Percentiles rank a stretch among this genome's conserved stretches.
Conservation (phyloP, 768 basidiomycete species). For the Candolleomyces efflorescens region DNA sequence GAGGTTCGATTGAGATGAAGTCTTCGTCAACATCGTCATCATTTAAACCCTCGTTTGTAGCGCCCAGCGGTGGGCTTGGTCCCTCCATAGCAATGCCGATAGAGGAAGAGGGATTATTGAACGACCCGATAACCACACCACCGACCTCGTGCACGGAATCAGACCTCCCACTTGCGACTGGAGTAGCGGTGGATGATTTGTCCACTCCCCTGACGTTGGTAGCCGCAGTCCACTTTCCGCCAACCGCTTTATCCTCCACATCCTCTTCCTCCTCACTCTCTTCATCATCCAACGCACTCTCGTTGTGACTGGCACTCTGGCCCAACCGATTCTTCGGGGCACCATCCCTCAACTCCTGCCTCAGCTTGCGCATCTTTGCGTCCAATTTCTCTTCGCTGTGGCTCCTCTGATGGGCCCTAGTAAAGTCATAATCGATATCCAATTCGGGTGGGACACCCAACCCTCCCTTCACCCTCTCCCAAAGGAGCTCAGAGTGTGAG, state of each 20-base stretch:
- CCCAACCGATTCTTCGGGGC: not conserved
- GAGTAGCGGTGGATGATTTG: not conserved
- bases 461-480: slow-evolving; percentile 87
- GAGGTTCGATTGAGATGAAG: slow-evolving; percentile 43
- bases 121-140: not conserved
- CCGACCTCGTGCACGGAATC: not conserved
- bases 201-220: not conserved
- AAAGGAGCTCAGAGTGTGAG: slow-evolving; percentile 77
- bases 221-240: not conserved
- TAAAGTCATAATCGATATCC: slow-evolving; percentile 51
- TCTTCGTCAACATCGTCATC: not conserved
- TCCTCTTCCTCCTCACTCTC: not conserved
- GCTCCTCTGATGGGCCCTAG: not conserved
- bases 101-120: not conserved
- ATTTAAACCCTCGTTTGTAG: not conserved
- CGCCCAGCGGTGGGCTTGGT: not conserved
- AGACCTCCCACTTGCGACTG: not conserved
- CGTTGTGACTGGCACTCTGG: slow-evolving; percentile 3
- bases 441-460: slow-evolving; percentile 86
- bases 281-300: slow-evolving; percentile 1
- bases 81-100: not conserved
- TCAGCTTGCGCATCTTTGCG: slow-evolving; percentile 2
- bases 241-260: not conserved
- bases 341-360: slow-evolving; percentile 2
- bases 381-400: slow-evolving; percentile 1